Evolutionary conservation across 345 rosid genomes (phyloP).

Genomic region (Pelargonium nanum): DNA sequence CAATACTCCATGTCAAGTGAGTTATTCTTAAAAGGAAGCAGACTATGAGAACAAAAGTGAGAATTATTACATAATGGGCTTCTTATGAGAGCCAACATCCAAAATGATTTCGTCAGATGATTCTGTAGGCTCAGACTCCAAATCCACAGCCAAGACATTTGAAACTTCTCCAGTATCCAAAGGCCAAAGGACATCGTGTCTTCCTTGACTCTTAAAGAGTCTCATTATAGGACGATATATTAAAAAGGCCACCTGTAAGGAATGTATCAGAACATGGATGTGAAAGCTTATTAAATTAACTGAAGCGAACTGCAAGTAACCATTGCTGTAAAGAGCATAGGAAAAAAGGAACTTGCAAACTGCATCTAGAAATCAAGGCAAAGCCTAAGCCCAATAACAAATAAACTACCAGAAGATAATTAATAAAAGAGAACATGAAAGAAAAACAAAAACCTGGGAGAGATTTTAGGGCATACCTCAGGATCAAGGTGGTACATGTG

Average conservation of each 20-base stretch:
- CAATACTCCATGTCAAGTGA: too few relatives aligned
- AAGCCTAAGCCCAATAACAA: not conserved
- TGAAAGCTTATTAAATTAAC: not conserved
- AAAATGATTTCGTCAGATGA: slow-evolving; percentile 36
- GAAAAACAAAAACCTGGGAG: slow-evolving; percentile 10
- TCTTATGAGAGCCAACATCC: slow-evolving; percentile 51
- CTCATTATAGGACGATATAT: slow-evolving; percentile 96
- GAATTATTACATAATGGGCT: slow-evolving; percentile 44
- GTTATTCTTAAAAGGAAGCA: not conserved
- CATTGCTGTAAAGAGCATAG: not conserved
- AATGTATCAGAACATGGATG: slow-evolving; percentile 2
- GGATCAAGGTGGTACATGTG: slow-evolving; percentile 91
- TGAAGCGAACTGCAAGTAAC: not conserved
- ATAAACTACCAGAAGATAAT: not conserved
- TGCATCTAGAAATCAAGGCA: not conserved
- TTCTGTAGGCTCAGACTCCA: slow-evolving; percentile 37
- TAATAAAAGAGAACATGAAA: not conserved
- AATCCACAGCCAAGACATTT: slow-evolving; percentile 18
- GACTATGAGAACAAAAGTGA: not conserved
- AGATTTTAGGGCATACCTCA: slow-evolving; percentile 49
- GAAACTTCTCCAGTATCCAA: slow-evolving; percentile 43
- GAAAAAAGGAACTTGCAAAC: not conserved
- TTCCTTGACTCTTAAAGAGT: slow-evolving; percentile 66
- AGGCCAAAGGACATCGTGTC: slow-evolving; percentile 81
- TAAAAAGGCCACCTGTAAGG: slow-evolving; percentile 80